Evolutionary conservation across 495 filamentous ascomycete genomes (phyloP).

Genomic region (Neohortaea acidophila): DNA sequence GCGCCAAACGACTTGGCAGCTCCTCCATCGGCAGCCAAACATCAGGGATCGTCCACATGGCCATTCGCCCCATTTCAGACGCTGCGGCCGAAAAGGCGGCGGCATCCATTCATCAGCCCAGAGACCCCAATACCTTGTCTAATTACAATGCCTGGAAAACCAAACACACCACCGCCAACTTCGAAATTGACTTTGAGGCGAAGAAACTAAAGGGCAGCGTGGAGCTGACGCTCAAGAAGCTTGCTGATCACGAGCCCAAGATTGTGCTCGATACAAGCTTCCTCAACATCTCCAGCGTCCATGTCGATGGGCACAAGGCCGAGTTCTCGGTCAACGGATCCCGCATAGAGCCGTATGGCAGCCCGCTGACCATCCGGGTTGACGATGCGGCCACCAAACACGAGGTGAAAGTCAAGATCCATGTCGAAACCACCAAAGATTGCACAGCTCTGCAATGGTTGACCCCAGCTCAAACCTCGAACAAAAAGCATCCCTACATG

Average conservation of each 20-base stretch:
- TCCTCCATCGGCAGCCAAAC: no score
- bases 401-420: conserved; percentile 8
- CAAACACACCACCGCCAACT: conserved; percentile 60
- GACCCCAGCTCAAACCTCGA: conserved; percentile 75
- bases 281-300: conserved; percentile 53
- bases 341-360: conserved; percentile 59
- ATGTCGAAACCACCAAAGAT: conserved; percentile 50
- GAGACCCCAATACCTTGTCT: conserved; percentile 77
- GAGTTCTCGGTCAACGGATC: conserved; percentile 52
- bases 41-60: conserved; percentile 10
- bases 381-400: conserved; percentile 28
- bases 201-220: conserved; percentile 62
- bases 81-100: conserved; percentile 8
- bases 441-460: conserved; percentile 93
- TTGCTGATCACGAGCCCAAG: conserved; percentile 48
- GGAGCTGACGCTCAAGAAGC: conserved; percentile 52
- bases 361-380: conserved; percentile 58
- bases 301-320: conserved; percentile 40
- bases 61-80: conserved; percentile 12
- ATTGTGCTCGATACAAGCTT: conserved; percentile 79
- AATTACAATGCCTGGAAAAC: conserved; percentile 81
- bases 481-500: conserved; percentile 89
- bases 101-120: conserved; percentile 14
- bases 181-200: conserved; percentile 67
- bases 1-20: no score